Evolutionary conservation across 2,329 filamentous ascomycete species (phyloP).

Genomic region (Phyllachora maydis): DNA sequence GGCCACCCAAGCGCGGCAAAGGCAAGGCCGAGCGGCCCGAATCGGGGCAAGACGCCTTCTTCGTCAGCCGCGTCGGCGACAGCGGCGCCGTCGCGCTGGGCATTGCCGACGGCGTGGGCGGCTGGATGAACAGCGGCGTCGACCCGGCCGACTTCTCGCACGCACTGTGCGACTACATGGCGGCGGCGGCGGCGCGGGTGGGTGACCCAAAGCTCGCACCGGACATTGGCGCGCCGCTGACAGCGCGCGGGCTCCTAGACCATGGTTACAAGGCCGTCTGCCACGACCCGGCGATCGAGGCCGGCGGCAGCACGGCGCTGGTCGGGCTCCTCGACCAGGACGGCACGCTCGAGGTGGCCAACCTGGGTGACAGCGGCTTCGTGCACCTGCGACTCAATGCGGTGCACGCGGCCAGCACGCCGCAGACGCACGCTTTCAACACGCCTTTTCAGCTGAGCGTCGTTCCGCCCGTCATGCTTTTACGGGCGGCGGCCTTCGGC

Average conservation of each 20-base stretch:
- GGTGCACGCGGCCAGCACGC: constrained; percentile 62
- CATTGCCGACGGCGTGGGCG: constrained; percentile 85
- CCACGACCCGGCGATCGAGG: constrained; percentile 48
- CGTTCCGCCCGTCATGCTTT: constrained; percentile 59
- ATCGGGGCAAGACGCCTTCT: constrained; percentile 92
- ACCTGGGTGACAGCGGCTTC: constrained; percentile 89
- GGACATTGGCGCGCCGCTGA: constrained; percentile 17
- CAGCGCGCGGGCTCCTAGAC: constrained; percentile 56
- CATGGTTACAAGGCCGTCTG: constrained; percentile 68
- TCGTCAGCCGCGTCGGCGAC: too few species aligned
- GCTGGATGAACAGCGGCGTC: constrained; percentile 81
- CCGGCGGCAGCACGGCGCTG: constrained; percentile 82
- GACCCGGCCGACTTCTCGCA: constrained; percentile 94
- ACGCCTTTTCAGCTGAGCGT: constrained; percentile 89
- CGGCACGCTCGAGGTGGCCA: constrained; percentile 70
- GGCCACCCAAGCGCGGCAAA: constrained; percentile 23
- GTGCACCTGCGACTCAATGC: constrained; percentile 71
- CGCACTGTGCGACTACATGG: constrained; percentile 85
- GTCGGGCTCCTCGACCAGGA: constrained; percentile 57
- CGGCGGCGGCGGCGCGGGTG: constrained; percentile 40
- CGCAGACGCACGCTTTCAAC: constrained; percentile 94
- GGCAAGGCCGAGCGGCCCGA: constrained; percentile 44
- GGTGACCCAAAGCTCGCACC: constrained; percentile 1
- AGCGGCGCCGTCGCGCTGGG: constrained; percentile 61
- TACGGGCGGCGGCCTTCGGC: constrained; percentile 67